phyloP scores from a whole-genome alignment of 805 yeast species.

The Limtongozyma cylindracea region DNA sequence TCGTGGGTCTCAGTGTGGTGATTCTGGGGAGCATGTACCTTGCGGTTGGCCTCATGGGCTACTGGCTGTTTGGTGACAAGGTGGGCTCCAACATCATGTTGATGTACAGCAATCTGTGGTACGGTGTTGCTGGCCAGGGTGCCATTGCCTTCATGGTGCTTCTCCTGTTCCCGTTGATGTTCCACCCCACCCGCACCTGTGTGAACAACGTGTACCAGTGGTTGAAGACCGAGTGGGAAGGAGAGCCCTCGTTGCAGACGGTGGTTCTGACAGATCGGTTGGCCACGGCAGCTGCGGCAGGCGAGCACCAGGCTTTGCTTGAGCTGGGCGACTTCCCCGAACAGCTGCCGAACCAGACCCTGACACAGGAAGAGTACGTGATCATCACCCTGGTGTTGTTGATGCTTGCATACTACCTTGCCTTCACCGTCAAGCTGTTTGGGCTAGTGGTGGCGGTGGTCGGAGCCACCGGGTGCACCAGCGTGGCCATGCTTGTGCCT shows the following conservation, averaged over 20 bases:
- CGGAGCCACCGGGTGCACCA: slow-evolving; percentile 84
- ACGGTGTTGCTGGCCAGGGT: too few species aligned
- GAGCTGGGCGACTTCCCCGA: slow-evolving; percentile 8
- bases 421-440: slow-evolving; percentile 43
- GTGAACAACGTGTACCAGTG: slow-evolving; percentile 45
- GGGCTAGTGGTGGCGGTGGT: slow-evolving; percentile 70
- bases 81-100: slow-evolving; percentile 62
- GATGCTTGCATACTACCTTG: slow-evolving; percentile 29
- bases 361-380: too few species aligned
- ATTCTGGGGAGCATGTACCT: slow-evolving; percentile 38
- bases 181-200: slow-evolving; percentile 77
- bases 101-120: slow-evolving; percentile 57
- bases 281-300: too few species aligned
- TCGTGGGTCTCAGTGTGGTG: slow-evolving; percentile 27
- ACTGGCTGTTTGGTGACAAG: slow-evolving; percentile 62
- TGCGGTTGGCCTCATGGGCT: slow-evolving; percentile 60
- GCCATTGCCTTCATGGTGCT: slow-evolving; percentile 56
- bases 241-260: too few species aligned
- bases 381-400: slow-evolving; percentile 14
- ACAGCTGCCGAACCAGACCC: too few species aligned
- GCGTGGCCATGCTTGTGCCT: slow-evolving; percentile 76
- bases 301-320: too few species aligned
- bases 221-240: too few species aligned
- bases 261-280: too few species aligned
- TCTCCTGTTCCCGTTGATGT: slow-evolving; percentile 71